Base-by-base conservation (phyloP, 2,329 filamentous ascomycete genomes). In the Pleurostoma richardsiae region DNA sequence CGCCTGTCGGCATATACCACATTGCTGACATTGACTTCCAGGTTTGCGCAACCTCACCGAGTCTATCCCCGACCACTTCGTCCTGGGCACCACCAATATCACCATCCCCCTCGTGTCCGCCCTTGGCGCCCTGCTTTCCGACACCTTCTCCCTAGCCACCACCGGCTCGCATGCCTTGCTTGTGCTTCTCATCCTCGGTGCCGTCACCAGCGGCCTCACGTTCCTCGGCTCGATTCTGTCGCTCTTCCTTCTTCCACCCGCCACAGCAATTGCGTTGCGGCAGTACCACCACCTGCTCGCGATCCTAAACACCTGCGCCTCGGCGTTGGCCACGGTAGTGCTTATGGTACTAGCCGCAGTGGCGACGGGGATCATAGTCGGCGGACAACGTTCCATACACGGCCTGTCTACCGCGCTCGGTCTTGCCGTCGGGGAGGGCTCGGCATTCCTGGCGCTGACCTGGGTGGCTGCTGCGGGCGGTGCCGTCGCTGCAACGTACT, bases 41-140 rank as follows among this genome's bases (percentile, higher is more conserved):
- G 56, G 56, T 27, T 49, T 59, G 3, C 49, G 44, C 19, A 54
- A 55, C 10, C 52, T 59, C 40, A 52, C 56, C 2, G 29, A 46
- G 10, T 52, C 50, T 6, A 58, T 59, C 41, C 56, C 56, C 2
- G 51, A 48, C 2, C 53, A 51, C 11, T 52, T 58, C 19, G 46
- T 46, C 3, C 40, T 58, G 11, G 55, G 46, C 4, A 55, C 49
- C 6, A 49, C 56, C 7, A 57, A 56, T 7, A 43, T 58, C 10
- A 50, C 52, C 4, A 50, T 59, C 4, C 56, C 56, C 10, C 47
- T 57, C 7, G 45, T 58, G 7, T 41, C 45, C 4, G 45, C 53
- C 1, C 47, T 59, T 27, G 39, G 45, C 27, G 43, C 44, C 3
- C 51, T 46, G 3, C 40, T 58, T 4, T 42, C 47, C n/a, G 49